phyloP scores from a whole-genome alignment of 2,329 filamentous ascomycete species.

The Parafenestella ontariensis region DNA sequence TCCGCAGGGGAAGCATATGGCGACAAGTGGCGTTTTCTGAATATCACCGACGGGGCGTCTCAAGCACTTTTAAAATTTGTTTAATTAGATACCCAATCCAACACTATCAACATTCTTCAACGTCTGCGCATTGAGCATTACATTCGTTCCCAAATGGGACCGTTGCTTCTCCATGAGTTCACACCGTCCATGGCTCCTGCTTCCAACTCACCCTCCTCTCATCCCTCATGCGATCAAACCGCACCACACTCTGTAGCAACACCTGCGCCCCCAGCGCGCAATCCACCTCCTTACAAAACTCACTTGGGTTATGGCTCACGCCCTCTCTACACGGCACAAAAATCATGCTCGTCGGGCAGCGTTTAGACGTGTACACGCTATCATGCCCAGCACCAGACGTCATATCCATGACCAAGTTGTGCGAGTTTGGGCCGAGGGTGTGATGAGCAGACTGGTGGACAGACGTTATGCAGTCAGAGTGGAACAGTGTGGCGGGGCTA shows the following conservation, averaged over 20 bases:
- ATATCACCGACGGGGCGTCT: constrained; percentile 10
- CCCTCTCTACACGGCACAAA: constrained; percentile 58
- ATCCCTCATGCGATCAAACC: constrained; percentile 56
- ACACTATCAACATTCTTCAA: neutral
- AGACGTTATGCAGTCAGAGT: constrained; percentile 70
- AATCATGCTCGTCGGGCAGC: constrained; percentile 57
- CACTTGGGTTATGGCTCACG: constrained; percentile 56
- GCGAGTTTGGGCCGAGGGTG: constrained; percentile 58
- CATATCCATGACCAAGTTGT: constrained; percentile 65
- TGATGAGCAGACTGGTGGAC: constrained; percentile 68
- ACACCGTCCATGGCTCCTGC: constrained; percentile 39
- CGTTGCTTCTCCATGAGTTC: neutral
- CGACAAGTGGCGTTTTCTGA: neutral
- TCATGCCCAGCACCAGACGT: constrained; percentile 72
- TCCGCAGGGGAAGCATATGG: neutral
- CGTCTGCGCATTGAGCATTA: neutral
- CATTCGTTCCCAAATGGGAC: neutral
- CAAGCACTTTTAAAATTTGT: neutral
- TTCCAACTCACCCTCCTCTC: constrained; percentile 43
- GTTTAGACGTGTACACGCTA: constrained; percentile 54
- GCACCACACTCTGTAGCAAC: constrained; percentile 58
- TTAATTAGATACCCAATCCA: constrained; percentile 20
- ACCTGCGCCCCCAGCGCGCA: constrained; percentile 58
- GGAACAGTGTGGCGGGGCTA: constrained; percentile 65
- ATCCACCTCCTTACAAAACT: constrained; percentile 55